These are phyloP conservation scores for Magnolia kwangsiensis DNA, from an alignment of 164 flowering plant genomes.

Conservation along the genomic window DNA sequence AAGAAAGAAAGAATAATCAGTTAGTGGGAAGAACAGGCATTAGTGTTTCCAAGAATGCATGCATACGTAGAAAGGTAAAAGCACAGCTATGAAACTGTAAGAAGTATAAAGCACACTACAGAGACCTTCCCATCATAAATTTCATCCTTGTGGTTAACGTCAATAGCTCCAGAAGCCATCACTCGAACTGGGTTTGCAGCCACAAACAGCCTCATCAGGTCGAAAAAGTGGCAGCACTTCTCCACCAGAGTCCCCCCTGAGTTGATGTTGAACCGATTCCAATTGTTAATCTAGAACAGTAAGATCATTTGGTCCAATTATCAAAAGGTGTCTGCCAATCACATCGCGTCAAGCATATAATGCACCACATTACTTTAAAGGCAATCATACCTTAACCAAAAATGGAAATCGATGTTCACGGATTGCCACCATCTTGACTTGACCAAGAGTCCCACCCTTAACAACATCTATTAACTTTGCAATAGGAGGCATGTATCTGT, in stretches of 20 bases:
- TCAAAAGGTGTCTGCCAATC: background rate
- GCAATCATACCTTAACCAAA: constrained; percentile 65
- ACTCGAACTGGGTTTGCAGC: constrained; percentile 87
- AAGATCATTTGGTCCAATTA: background rate
- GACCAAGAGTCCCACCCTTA: constrained; percentile 65
- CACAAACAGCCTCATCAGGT: constrained; percentile 85
- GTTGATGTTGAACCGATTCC: constrained; percentile 93
- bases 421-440: constrained; percentile 84
- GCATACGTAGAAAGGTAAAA: background rate
- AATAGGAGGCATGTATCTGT: constrained; percentile 97
- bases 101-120: background rate
- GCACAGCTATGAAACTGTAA: background rate
- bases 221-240: constrained; percentile 99
- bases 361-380: background rate
- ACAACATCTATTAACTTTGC: constrained; percentile 80
- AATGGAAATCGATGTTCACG: constrained; percentile 95
- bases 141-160: constrained; percentile 96
- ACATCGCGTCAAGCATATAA: background rate
- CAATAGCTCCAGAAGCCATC: constrained; percentile 96
- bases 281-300: constrained; percentile 64
- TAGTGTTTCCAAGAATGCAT: background rate
- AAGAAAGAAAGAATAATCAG: background rate
- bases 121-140: constrained; percentile 83
- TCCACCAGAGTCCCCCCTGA: constrained; percentile 94
- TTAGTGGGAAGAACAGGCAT: background rate